phyloP scores from a whole-genome alignment of 805 yeast species.

The Candida verbasci region DNA sequence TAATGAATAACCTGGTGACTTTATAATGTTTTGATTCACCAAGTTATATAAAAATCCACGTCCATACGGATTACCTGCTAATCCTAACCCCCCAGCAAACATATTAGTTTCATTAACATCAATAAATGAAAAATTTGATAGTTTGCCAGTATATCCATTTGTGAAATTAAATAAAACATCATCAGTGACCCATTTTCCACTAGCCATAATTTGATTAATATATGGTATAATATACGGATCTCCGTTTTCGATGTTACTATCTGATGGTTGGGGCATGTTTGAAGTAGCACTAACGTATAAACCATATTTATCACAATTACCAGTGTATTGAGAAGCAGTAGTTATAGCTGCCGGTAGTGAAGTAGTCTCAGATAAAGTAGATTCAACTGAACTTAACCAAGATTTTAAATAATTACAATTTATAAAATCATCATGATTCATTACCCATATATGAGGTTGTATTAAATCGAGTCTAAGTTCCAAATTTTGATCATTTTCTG shows the following conservation, averaged over 20 bases:
- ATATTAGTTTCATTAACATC: slow-evolving; percentile 19
- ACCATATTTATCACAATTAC: slow-evolving; percentile 28
- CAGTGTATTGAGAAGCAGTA: slow-evolving; percentile 17
- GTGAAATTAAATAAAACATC: slow-evolving; percentile 17
- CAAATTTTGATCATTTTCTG: neutral
- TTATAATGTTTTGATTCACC: slow-evolving; percentile 15
- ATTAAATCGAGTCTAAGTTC: slow-evolving; percentile 23
- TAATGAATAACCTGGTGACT: slow-evolving; percentile 30
- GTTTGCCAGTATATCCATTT: slow-evolving; percentile 8
- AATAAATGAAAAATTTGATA: slow-evolving; percentile 24
- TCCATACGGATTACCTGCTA: slow-evolving; percentile 22
- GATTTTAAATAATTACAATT: slow-evolving; percentile 19
- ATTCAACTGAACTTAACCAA: slow-evolving; percentile 16
- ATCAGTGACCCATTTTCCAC: slow-evolving; percentile 23
- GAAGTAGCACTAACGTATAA: slow-evolving; percentile 14
- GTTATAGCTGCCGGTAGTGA: slow-evolving; percentile 15
- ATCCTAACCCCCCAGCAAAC: slow-evolving; percentile 31
- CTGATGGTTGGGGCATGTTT: slow-evolving; percentile 10
- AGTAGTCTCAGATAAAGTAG: neutral
- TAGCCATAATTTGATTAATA: slow-evolving; percentile 20
- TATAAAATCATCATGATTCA: slow-evolving; percentile 21
- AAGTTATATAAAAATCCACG: slow-evolving; percentile 26
- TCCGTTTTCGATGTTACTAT: slow-evolving; percentile 13
- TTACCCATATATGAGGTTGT: slow-evolving; percentile 39
- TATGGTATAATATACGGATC: slow-evolving; percentile 22